These are phyloP conservation scores for Neopestalotiopsis sp. DNA, from an alignment of 2,329 filamentous ascomycete species.

Conservation along the genomic window DNA sequence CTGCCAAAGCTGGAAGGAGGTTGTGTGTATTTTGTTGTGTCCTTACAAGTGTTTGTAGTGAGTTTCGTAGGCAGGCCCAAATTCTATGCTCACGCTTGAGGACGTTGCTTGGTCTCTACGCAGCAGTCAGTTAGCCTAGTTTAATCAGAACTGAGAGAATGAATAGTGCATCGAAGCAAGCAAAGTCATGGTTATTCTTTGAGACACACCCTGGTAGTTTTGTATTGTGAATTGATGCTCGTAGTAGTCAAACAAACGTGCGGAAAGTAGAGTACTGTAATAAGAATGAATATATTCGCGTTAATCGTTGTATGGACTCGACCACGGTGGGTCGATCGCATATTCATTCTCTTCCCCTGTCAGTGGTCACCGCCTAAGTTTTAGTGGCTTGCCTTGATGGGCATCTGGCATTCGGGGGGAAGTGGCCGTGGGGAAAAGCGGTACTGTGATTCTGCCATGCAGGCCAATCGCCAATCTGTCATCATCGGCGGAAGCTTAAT, in stretches of 20 bases:
- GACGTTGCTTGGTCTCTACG: neutral
- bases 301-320: too few species aligned
- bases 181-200: neutral
- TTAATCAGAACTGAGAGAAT: neutral
- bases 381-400: conserved; percentile 7
- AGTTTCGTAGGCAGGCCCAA: too few species aligned
- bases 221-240: too few species aligned
- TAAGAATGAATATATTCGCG: too few species aligned
- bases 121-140: neutral
- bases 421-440: conserved; percentile 19
- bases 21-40: too few species aligned
- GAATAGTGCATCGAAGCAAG: conserved; percentile 2
- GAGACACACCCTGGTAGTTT: too few species aligned
- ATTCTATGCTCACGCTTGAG: too few species aligned
- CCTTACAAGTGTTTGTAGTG: too few species aligned
- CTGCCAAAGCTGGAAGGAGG: too few species aligned
- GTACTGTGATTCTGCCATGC: conserved; percentile 33
- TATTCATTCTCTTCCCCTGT: neutral
- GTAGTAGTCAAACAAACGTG: neutral
- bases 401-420: conserved; percentile 17
- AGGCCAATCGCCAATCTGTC: conserved; percentile 32
- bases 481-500: conserved; percentile 26
- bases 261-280: too few species aligned
- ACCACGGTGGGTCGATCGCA: too few species aligned
- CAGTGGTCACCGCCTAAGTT: conserved; percentile 23